A percentile compares a stretch with the other conserved stretches of the same genome.
Evolutionary conservation across 306 rosid genomes (phyloP).

Genomic region (Oxytropis ochrocephala): DNA sequence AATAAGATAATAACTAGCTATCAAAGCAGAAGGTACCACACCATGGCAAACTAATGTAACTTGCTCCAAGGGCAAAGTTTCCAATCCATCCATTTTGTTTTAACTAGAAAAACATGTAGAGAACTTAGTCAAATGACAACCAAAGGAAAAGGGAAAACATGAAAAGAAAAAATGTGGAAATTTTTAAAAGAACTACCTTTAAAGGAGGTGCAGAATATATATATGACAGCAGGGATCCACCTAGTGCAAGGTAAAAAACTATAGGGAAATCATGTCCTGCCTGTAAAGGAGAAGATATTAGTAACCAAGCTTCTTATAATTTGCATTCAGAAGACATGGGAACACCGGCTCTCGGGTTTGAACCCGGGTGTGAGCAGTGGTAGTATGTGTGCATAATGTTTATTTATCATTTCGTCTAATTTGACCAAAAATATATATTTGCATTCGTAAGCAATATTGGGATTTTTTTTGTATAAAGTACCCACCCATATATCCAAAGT

Average conservation of each 20-base stretch:
- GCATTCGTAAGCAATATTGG: too few species aligned
- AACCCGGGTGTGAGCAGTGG: too few species aligned
- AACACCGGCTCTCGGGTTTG: too few species aligned
- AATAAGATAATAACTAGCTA: too few species aligned
- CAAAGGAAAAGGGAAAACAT: background rate
- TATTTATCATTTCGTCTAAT: too few species aligned
- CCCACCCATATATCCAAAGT: conserved; percentile 87
- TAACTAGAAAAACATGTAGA: too few species aligned
- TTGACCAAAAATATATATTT: too few species aligned
- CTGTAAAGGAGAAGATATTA: conserved; percentile 39
- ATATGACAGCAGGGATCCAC: conserved; percentile 83
- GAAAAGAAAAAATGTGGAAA: too few species aligned
- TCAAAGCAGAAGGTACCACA: conserved; percentile 32
- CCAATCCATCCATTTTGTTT: conserved; percentile 99
- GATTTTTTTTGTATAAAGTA: conserved; percentile 13
- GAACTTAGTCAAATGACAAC: conserved; percentile 21
- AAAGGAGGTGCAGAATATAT: too few species aligned
- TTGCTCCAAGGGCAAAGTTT: conserved; percentile 96
- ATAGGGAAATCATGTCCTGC: conserved; percentile 79
- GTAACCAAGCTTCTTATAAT: conserved; percentile 18
- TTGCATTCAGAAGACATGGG: background rate
- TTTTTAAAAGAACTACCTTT: too few species aligned
- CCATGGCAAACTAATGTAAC: conserved; percentile 99
- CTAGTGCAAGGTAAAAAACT: conserved; percentile 79
- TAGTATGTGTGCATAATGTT: too few species aligned